A percentile compares a stretch with the other conserved stretches of the same genome.
phyloP scores from a whole-genome alignment of 768 basidiomycete genomes.

The Suillus subaureus region DNA sequence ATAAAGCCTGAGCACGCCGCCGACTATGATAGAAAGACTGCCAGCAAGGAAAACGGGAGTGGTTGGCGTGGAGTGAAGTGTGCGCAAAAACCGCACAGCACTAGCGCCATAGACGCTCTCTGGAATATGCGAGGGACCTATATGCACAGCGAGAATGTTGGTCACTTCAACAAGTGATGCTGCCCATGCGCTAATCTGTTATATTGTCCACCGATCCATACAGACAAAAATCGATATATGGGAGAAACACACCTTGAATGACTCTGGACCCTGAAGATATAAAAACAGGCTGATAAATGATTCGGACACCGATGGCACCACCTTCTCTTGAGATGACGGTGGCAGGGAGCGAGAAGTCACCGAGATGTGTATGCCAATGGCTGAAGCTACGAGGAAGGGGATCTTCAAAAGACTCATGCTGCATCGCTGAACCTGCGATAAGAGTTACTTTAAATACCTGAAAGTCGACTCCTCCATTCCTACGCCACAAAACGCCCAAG shows the following conservation, averaged over 20 bases:
- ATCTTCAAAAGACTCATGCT: slow-evolving; percentile 21
- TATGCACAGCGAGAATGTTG: too few relatives aligned
- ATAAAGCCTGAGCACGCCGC: not conserved
- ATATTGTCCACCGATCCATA: too few relatives aligned
- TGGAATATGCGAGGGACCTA: too few relatives aligned
- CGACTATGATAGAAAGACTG: not conserved
- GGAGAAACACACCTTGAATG: not conserved
- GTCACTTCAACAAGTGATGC: too few relatives aligned
- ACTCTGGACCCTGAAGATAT: not conserved
- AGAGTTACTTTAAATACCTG: too few relatives aligned
- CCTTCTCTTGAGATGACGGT: slow-evolving; percentile 20
- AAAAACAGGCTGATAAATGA: not conserved
- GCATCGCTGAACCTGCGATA: not conserved
- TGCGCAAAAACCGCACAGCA: not conserved
- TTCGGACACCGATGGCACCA: not conserved
- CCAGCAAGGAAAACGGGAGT: not conserved
- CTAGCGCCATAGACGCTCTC: not conserved
- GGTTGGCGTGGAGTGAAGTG: not conserved
- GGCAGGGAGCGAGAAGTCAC: slow-evolving; percentile 22
- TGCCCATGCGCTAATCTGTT: too few relatives aligned
- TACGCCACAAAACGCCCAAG: too few relatives aligned
- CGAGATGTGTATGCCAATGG: slow-evolving; percentile 29
- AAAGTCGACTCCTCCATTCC: too few relatives aligned
- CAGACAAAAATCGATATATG: not conserved
- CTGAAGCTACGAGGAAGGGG: slow-evolving; percentile 25